Conservation (phyloP, 1,284 basidiomycete genomes). For the Paramarasmius palmivorus region DNA sequence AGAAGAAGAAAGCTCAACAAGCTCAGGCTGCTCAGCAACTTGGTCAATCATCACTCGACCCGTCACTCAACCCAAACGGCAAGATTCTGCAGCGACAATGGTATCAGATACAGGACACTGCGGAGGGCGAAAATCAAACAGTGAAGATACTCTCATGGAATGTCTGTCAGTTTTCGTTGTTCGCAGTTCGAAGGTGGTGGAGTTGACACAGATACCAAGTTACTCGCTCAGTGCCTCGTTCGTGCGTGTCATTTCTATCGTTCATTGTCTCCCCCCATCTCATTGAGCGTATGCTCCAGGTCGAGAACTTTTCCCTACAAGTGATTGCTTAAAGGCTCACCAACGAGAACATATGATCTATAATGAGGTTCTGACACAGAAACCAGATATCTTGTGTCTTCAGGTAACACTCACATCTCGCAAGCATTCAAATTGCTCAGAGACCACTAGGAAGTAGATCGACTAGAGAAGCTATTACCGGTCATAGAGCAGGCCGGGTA, state of each 20-base stretch:
- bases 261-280: constrained; percentile 6
- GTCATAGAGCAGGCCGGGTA: constrained; percentile 62
- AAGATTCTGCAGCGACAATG: constrained; percentile 53
- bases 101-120: constrained; percentile 36
- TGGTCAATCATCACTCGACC: neutral
- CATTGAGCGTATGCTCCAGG: too few species aligned
- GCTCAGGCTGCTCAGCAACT: too few species aligned
- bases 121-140: constrained; percentile 20
- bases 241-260: constrained; percentile 48
- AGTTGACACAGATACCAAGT: constrained; percentile 37
- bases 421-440: constrained; percentile 2
- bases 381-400: constrained; percentile 80
- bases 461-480: constrained; percentile 65
- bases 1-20: constrained; percentile 44
- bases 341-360: constrained; percentile 77
- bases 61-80: constrained; percentile 20
- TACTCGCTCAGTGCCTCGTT: constrained; percentile 77
- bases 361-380: constrained; percentile 65
- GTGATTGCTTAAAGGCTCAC: constrained; percentile 74
- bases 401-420: constrained; percentile 52
- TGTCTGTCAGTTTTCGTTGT: constrained; percentile 45
- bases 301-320: constrained; percentile 82
- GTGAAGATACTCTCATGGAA: constrained; percentile 78
- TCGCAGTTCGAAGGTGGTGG: constrained; percentile 10
- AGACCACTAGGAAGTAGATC: constrained; percentile 68